Base-by-base conservation (phyloP, 306 rosid genomes). In the Pterocarpus santalinus region DNA sequence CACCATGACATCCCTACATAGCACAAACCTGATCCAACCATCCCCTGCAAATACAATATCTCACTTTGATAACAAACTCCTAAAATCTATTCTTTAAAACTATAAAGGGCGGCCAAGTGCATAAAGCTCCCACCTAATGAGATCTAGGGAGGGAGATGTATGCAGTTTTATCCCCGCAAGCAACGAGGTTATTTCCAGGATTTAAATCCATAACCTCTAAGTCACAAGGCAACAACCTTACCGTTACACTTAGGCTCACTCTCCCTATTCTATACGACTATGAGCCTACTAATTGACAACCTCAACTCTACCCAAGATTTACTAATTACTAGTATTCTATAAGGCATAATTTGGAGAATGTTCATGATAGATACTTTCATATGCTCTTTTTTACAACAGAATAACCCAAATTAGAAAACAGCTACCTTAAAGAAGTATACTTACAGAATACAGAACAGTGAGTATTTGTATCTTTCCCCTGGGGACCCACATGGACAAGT, bases 1-100 rank as follows among this genome's bases (percentile, higher is more conserved):
- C 97, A 92, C 98, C 98, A 95, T 75, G 98, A 89, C 97, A 95
- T 91, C 11, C 95, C 97, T 75, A 95, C 97, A 51, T 69, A 84
- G 78, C 97, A 89, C 74, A 95, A 83, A 14, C 98, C 98, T 1
- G 97, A 95, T 51, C 95, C 97, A 10, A 95, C 76, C 81, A 95
- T 85, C 9, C 97, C 98, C 97, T 95, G 82, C 34, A 83, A 57
- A 35, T 71, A 69, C 72, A 79, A 53, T 44, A 13, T 44, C 36
- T 72, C 28, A 72, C 76, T 76, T 61, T 73, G 43, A 69, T 81
- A 80, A 16, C 62, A 1, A 52, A 57, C n/a, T 33, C 69, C 43
- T 30, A 5, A 65, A 64, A 39, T 36, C 14, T 22, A 22, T 22
- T 22, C 28, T 22, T 0, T 22, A 1, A 22, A 22, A 22, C 28